Conservation (phyloP, 2,329 filamentous ascomycete genomes). For the Hypoxylon sp. region DNA sequence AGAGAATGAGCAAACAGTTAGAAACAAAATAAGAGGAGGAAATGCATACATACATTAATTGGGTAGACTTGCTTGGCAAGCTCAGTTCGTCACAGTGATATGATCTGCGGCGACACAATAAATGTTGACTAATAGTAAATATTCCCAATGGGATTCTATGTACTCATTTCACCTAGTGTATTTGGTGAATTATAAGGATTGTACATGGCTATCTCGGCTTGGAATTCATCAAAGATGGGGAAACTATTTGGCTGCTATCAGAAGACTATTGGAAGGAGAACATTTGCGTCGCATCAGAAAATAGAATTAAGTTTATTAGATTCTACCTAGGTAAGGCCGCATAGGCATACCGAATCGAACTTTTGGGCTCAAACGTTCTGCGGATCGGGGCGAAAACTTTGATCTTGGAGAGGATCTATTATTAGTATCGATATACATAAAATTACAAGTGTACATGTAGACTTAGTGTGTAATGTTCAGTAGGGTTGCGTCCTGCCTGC, state of each 20-base stretch:
- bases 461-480: background rate
- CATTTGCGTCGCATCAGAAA: background rate
- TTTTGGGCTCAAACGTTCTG: constrained; percentile 10
- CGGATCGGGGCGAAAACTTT: constrained; percentile 37
- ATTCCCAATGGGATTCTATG: background rate
- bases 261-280: background rate
- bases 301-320: background rate
- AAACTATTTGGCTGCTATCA: too few species aligned
- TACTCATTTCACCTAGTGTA: background rate
- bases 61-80: constrained; percentile 4
- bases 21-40: constrained; percentile 9
- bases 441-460: background rate
- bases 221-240: too few species aligned
- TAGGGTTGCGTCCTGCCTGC: constrained; percentile 13
- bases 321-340: constrained; percentile 11
- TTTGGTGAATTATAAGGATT: background rate
- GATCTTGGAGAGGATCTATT: constrained; percentile 27
- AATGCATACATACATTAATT: background rate
- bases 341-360: constrained; percentile 6
- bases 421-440: constrained; percentile 26
- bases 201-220: background rate
- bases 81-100: background rate
- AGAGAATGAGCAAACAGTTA: constrained; percentile 3
- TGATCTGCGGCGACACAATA: constrained; percentile 7
- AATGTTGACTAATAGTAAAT: constrained; percentile 1